Base-by-base conservation (phyloP, 371 early-diverging fungal genomes). In the Catenaria anguillulae region DNA sequence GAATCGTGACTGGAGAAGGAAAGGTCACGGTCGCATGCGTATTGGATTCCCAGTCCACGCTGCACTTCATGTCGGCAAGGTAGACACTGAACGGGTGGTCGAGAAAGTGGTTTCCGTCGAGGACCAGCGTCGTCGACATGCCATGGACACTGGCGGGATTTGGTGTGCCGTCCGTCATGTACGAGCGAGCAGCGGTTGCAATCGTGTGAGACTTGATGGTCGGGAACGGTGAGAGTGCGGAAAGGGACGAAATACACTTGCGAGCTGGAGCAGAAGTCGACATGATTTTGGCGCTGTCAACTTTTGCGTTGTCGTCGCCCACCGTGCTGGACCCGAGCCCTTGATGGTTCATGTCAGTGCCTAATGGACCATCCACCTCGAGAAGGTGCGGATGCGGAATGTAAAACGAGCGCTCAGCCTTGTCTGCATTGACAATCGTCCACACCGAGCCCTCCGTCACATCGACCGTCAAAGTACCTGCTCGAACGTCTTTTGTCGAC, bases 401-500 rank as follows among this genome's bases (percentile, higher is more conserved):
- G 42, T 56, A 56, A 24, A 56, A 36, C 5, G n/a, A 24, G 42
- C 34, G n/a, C 0, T 56, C 58, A 6, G 5, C 5, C 2, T 33
- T 60, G 76, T 74, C 83, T 0, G 89, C 87, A 50, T 89, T 88
- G 19, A 89, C 90, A 67, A 89, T 85, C 5, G 91, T 91, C 91
- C 91, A 91, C 1, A 91, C 87, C 0, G 88, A 81, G 2, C 80
- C 79, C 75, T 91, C 92, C 3, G 86, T 84, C 31, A 89, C 89
- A 70, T 91, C 89, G 40, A 56, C 45, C 19, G 45, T 23, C 45
- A 17, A 17, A 21, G 34, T 29, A 4, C 10, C 29, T 21, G 55
- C 33, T 4, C 34, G 10, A 23, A 15, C 36, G 26, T 55, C 23
- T 26, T 55, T 55, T 55, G 10, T 55, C 45, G 45, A 3, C 21